Evolutionary conservation across 805 yeast genomes (phyloP).

Genomic region (Lipomyces japonicus): DNA sequence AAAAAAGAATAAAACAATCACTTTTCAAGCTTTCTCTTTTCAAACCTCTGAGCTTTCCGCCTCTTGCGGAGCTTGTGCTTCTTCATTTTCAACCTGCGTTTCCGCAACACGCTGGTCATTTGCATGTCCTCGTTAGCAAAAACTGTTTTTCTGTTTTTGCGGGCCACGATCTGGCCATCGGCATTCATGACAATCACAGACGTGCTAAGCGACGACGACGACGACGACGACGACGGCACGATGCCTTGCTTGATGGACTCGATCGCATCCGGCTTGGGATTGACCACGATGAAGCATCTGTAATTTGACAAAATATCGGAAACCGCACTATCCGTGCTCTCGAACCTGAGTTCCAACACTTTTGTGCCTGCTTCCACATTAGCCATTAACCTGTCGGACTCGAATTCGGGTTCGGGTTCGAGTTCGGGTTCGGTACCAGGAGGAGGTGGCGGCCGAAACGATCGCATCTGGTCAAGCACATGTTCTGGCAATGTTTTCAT

Average conservation of each 20-base stretch:
- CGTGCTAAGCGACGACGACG: neutral
- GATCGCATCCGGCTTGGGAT: neutral
- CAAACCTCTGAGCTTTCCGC: slow-evolving; percentile 78
- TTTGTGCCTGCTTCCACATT: slow-evolving; percentile 14
- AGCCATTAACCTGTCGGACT: neutral
- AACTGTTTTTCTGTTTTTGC: no score
- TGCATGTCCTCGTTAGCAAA: slow-evolving; percentile 22
- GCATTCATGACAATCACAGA: no score
- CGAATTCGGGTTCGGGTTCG: neutral
- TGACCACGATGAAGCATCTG: slow-evolving; percentile 8
- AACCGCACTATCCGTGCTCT: neutral
- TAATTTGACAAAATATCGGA: slow-evolving; percentile 14
- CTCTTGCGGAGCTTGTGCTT: slow-evolving; percentile 96
- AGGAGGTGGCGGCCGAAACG: slow-evolving; percentile 17
- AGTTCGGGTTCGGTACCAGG: slow-evolving; percentile 13
- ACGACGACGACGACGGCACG: neutral
- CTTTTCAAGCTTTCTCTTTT: slow-evolving; percentile 36
- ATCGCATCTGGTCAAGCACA: slow-evolving; percentile 16
- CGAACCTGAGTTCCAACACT: slow-evolving; percentile 16
- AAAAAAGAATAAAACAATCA: neutral
- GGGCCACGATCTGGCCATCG: no score
- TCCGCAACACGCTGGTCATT: slow-evolving; percentile 42
- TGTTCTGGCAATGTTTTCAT: slow-evolving; percentile 13
- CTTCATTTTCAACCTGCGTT: slow-evolving; percentile 91
- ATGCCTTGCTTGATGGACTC: neutral